These are phyloP conservation scores for Populus hybrid DNA, from an alignment of 441 rosid species.

Conservation along the genomic window DNA sequence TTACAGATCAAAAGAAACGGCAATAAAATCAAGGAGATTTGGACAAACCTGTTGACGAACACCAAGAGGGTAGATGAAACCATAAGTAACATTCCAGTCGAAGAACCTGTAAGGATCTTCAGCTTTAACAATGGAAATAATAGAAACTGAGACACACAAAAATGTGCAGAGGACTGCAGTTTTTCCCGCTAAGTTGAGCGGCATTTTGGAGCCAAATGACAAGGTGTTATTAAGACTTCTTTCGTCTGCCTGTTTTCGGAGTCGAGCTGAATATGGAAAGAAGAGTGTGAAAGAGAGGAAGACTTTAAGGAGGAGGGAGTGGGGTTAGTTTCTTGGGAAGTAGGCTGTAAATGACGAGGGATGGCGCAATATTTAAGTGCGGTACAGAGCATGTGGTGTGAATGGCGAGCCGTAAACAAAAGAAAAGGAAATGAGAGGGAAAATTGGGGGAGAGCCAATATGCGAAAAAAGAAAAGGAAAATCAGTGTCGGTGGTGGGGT, in stretches of 20 bases:
- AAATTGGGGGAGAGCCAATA: not conserved
- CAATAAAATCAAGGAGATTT: not conserved
- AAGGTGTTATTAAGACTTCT: not conserved
- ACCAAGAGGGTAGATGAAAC: conserved; percentile 74
- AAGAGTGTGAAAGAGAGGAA: not conserved
- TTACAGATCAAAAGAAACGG: not conserved
- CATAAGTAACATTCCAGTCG: conserved; percentile 81
- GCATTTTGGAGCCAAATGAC: conserved; percentile 24
- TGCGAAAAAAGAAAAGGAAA: not conserved
- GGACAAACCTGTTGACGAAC: conserved; percentile 59
- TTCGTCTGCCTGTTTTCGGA: not conserved
- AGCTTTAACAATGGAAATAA: conserved; percentile 39
- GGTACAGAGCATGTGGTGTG: conserved; percentile 18
- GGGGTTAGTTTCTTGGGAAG: not conserved
- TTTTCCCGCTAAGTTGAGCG: conserved; percentile 16
- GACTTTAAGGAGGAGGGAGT: conserved; percentile 8
- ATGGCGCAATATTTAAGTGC: conserved; percentile 38
- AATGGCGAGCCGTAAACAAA: not conserved
- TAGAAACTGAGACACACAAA: conserved; percentile 24
- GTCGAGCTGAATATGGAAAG: not conserved
- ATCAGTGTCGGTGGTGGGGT: conserved; percentile 45
- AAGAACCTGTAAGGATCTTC: conserved; percentile 83
- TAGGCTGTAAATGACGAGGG: conserved; percentile 22
- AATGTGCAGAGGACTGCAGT: conserved; percentile 12
- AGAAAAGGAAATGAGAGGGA: not conserved